A percentile compares a stretch with the other conserved stretches of the same genome.
Conservation (phyloP, 805 yeast species). For the Torulaspora quercuum region DNA sequence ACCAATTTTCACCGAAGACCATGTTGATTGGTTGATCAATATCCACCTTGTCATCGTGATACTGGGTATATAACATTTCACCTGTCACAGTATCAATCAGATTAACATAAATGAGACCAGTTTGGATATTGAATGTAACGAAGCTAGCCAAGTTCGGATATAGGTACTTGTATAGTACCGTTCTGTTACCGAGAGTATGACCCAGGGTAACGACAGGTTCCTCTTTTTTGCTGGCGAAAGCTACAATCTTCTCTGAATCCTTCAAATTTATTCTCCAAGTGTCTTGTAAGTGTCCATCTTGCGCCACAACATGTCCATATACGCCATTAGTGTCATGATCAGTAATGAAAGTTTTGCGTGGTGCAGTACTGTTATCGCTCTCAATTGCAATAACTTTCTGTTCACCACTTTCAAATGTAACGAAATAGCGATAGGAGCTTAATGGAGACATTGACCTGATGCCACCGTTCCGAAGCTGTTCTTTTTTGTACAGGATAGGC, state of each 20-base stretch:
- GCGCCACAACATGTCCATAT: conserved; percentile 29
- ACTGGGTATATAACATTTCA: conserved; percentile 45
- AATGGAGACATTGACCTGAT: conserved; percentile 7
- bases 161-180: conserved; percentile 78
- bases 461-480: not conserved
- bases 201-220: conserved; percentile 59
- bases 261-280: conserved; percentile 41
- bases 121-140: conserved; percentile 40
- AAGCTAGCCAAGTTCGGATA: conserved; percentile 63
- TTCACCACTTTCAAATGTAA: conserved; percentile 17
- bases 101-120: conserved; percentile 42
- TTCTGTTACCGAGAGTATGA: conserved; percentile 60
- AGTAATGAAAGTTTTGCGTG: conserved; percentile 22
- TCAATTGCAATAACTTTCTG: conserved; percentile 14
- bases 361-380: conserved; percentile 4
- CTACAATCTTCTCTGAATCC: conserved; percentile 40
- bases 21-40: conserved; percentile 46
- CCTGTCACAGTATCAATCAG: conserved; percentile 73
- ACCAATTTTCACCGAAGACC: conserved; percentile 79
- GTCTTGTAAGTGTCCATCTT: conserved; percentile 19
- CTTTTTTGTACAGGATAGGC: conserved; percentile 6
- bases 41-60: conserved; percentile 43
- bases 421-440: conserved; percentile 15
- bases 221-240: conserved; percentile 40
- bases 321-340: conserved; percentile 23